Evolutionary conservation across 345 rosid genomes (phyloP).

Genomic region (Pseudoturritis turrita): DNA sequence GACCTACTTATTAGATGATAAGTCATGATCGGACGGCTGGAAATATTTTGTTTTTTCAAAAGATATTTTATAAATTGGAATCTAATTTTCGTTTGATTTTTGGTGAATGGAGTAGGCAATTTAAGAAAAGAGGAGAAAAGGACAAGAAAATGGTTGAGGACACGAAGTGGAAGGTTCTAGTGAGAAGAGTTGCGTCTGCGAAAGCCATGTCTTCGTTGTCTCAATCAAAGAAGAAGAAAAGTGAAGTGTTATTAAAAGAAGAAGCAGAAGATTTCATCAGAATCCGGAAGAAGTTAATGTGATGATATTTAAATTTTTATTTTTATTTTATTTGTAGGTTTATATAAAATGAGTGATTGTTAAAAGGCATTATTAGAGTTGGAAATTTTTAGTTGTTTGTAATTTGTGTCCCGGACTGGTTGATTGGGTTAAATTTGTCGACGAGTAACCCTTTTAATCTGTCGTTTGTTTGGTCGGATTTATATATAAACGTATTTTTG

Average conservation of each 20-base stretch:
- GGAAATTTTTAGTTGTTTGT: not conserved
- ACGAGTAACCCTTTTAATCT: slow-evolving; percentile 24
- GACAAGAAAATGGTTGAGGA: slow-evolving; percentile 47
- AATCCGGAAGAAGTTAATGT: slow-evolving; percentile 14
- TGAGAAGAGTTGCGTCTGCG: slow-evolving; percentile 75
- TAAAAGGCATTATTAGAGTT: not conserved
- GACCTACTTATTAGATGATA: slow-evolving; percentile 22
- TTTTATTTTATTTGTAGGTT: not conserved
- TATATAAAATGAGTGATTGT: not conserved
- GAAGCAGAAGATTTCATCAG: slow-evolving; percentile 30
- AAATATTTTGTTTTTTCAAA: not conserved
- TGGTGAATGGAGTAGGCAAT: slow-evolving; percentile 52
- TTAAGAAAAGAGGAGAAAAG: slow-evolving; percentile 47
- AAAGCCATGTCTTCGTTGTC: slow-evolving; percentile 61
- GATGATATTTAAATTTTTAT: not conserved
- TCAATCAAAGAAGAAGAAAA: slow-evolving; percentile 41
- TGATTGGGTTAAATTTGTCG: slow-evolving; percentile 27
- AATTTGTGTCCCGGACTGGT: slow-evolving; percentile 2
- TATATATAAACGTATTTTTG: not conserved
- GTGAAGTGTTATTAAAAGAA: slow-evolving; percentile 11
- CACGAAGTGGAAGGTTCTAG: slow-evolving; percentile 65
- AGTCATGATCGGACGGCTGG: slow-evolving; percentile 25
- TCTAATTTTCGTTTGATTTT: not conserved
- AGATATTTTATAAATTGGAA: not conserved
- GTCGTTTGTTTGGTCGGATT: not conserved